Conservation (phyloP, 2,329 filamentous ascomycete genomes). For the Huntiella abstrusa region DNA sequence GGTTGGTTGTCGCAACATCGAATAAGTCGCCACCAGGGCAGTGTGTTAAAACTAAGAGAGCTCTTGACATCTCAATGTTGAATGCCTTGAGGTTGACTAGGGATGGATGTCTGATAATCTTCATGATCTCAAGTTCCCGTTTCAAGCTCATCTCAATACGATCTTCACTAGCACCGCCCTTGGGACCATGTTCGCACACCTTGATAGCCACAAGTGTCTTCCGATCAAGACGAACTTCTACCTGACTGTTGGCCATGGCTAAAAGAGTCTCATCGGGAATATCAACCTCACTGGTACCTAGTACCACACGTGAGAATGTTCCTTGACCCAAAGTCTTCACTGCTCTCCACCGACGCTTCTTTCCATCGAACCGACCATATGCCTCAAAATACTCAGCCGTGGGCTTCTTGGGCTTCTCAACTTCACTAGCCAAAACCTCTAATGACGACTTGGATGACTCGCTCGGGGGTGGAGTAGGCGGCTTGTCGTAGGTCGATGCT, state of each 20-base stretch:
- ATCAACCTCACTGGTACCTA: constrained; percentile 62
- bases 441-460: constrained; percentile 38
- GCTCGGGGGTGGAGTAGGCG: constrained; percentile 67
- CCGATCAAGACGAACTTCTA: constrained; percentile 28
- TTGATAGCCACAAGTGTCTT: constrained; percentile 85
- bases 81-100: constrained; percentile 83
- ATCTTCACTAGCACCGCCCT: constrained; percentile 81
- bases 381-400: constrained; percentile 51
- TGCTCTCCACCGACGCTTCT: constrained; percentile 59
- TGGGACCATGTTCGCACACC: constrained; percentile 84
- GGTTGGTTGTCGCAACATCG: constrained; percentile 63
- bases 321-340: constrained; percentile 72
- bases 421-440: constrained; percentile 23
- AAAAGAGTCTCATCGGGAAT: constrained; percentile 23
- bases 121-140: constrained; percentile 87
- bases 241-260: constrained; percentile 16
- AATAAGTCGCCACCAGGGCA: constrained; percentile 91
- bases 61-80: constrained; percentile 64
- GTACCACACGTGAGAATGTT: constrained; percentile 84
- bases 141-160: constrained; percentile 86
- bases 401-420: constrained; percentile 22
- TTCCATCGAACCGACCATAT: constrained; percentile 44
- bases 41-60: constrained; percentile 74
- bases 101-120: constrained; percentile 70
- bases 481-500: constrained; percentile 36